These are phyloP conservation scores for Acidomyces sp. DNA, from an alignment of 495 filamentous ascomycete genomes.

Conservation along the genomic window DNA sequence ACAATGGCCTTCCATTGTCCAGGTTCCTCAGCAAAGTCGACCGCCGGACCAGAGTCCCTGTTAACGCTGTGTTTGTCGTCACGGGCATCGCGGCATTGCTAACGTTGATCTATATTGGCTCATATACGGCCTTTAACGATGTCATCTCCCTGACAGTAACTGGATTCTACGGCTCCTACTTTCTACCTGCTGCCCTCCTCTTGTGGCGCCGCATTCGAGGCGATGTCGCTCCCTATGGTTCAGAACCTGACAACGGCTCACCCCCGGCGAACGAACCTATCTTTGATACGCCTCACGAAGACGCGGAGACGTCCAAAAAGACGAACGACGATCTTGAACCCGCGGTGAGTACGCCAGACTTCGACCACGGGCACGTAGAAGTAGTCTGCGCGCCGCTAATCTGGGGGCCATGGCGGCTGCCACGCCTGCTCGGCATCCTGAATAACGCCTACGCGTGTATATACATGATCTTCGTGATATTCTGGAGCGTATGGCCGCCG, in stretches of 20 bases:
- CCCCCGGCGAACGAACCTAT: neutral
- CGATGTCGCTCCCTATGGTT: conserved; percentile 8
- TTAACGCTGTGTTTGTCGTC: conserved; percentile 14
- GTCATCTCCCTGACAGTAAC: conserved; percentile 19
- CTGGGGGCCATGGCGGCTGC: conserved; percentile 21
- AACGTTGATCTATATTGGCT: conserved; percentile 18
- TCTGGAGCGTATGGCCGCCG: conserved; percentile 16
- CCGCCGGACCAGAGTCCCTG: conserved; percentile 9
- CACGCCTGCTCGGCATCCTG: conserved; percentile 12
- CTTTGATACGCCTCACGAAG: neutral
- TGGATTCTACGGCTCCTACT: conserved; percentile 20
- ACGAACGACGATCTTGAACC: neutral
- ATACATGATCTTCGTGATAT: conserved; percentile 19
- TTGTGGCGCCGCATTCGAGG: conserved; percentile 17
- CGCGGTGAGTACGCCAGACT: neutral
- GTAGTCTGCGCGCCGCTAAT: conserved; percentile 11
- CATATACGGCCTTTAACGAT: conserved; percentile 17
- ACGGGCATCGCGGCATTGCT: conserved; percentile 13
- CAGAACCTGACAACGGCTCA: conserved; percentile 1
- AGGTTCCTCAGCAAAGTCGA: conserved; percentile 12
- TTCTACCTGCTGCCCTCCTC: conserved; percentile 13
- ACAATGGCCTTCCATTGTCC: conserved; percentile 22
- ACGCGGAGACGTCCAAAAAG: neutral
- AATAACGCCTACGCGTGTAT: conserved; percentile 19
- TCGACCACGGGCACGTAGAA: conserved; percentile 1